These are phyloP conservation scores for Mycena metata DNA, from an alignment of 768 basidiomycete genomes.

Conservation along the genomic window DNA sequence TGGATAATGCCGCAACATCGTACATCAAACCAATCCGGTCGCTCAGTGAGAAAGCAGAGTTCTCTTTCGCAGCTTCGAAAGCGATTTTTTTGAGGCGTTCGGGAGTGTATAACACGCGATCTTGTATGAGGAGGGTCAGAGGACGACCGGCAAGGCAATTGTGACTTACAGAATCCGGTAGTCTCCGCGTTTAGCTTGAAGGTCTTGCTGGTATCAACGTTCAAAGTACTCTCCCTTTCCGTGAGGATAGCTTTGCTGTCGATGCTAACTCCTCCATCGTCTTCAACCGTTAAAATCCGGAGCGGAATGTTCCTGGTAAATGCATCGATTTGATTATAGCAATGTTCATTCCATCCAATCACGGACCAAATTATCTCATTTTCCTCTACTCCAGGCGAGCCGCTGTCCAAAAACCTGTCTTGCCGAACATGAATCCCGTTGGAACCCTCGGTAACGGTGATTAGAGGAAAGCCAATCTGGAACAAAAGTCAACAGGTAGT, in stretches of 20 bases:
- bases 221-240: conserved; percentile 75
- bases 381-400: conserved; percentile 80
- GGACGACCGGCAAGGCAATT: neutral
- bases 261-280: conserved; percentile 67
- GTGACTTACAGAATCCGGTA: conserved; percentile 80
- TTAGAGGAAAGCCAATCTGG: conserved; percentile 82
- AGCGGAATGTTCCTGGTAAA: conserved; percentile 61
- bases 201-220: conserved; percentile 77
- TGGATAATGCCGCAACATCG: conserved; percentile 84
- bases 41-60: conserved; percentile 79
- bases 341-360: neutral
- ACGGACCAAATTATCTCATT: conserved; percentile 89
- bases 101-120: conserved; percentile 88
- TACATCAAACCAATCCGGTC: conserved; percentile 95
- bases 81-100: conserved; percentile 85
- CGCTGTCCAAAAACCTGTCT: conserved; percentile 92
- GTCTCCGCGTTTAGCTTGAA: conserved; percentile 95
- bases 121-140: conserved; percentile 66
- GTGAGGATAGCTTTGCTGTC: conserved; percentile 75
- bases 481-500: conserved; percentile 45
- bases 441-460: conserved; percentile 83
- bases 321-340: too few species aligned
- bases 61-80: conserved; percentile 74
- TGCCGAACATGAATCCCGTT: conserved; percentile 85
- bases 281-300: conserved; percentile 73